Evolutionary conservation across 1,139 yeast genomes (phyloP).

Genomic region (Citeromyces hawaiiensis): DNA sequence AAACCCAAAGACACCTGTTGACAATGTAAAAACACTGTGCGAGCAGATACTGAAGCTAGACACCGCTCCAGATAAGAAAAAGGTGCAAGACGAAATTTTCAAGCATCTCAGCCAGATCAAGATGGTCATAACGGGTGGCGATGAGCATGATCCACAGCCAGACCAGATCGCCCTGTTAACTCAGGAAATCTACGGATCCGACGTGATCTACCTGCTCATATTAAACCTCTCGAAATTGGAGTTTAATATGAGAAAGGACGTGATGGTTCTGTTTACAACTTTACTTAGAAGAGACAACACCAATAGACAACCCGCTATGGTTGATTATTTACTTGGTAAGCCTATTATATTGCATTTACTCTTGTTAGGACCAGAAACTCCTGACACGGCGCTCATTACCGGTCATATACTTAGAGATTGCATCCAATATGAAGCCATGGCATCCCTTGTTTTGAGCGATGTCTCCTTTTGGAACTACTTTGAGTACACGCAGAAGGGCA

Average conservation of each 20-base stretch:
- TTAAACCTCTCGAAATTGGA: conserved; percentile 51
- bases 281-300: conserved; percentile 61
- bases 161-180: conserved; percentile 51
- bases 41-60: conserved; percentile 67
- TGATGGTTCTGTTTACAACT: conserved; percentile 57
- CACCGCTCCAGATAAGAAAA: conserved; percentile 34
- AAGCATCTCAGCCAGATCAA: conserved; percentile 1
- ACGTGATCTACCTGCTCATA: conserved; percentile 50
- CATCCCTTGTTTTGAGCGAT: conserved; percentile 36
- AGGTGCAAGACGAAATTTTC: conserved; percentile 14
- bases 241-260: conserved; percentile 84
- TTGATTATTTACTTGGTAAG: conserved; percentile 60
- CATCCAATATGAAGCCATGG: conserved; percentile 62
- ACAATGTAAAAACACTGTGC: conserved; percentile 59
- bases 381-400: conserved; percentile 60
- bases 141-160: conserved; percentile 1
- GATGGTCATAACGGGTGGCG: conserved; percentile 1
- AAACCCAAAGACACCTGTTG: conserved; percentile 85
- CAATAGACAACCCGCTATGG: conserved; percentile 73
- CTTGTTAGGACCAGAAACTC: conserved; percentile 55
- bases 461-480: conserved; percentile 73
- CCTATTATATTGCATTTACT: conserved; percentile 54
- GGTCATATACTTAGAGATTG: conserved; percentile 83
- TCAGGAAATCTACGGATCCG: conserved; percentile 65
- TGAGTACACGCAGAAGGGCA: conserved; percentile 58